Base-by-base conservation (phyloP, 352 stramenopile genomes). In the Globisporangium echinulatum region DNA sequence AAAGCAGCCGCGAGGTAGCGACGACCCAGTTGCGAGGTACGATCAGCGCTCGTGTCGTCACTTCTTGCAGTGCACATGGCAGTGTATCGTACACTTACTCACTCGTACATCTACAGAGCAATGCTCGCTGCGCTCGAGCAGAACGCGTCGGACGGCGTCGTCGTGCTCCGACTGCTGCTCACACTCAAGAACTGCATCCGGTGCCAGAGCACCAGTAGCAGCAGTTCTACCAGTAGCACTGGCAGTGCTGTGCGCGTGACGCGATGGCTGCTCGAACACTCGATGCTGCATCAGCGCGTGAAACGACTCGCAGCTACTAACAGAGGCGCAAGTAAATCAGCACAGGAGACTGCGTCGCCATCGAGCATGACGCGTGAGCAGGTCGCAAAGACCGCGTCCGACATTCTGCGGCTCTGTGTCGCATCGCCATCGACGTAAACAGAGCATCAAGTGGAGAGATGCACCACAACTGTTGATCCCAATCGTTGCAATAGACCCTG, bases 181-280 rank as follows among this genome's bases (percentile, higher is more conserved):
- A 82, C 72, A 1, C 58, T 87, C 11, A 87, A 83, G 54, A 79
- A 83, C 56, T 82, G 74, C 37, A 54, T 90, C 17, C 72, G 80
- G 6, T 88, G 72, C 54, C 64, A 87, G 50, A 58, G 0, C n/a
- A 56, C 0, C 52, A 44, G n/a, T 11, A 36, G 7, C 47, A 15
- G n/a, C 13, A 33, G 25, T 3, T 33, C 25, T 33, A 33, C 25
- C 25, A 3, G 17, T 33, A 46, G 25, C 37, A 56, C 8, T 39
- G 64, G 56, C 52, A 63, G 64, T 48, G 60, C 60, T 48, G 42
- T 48, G n/a, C 42, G 55, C n/a, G 59, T 75, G 15, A 62, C 58
- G 52, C 53, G 47, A 58, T 85, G 74, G 75, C 42, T 85, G 1
- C 11, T 49, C 9, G 61, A 61, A 46, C 68, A 81, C 47, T 37